Evolutionary conservation across 225 moss, liverwort and hornwort genomes (phyloP).

Genomic region (Straminergon stramineum): DNA sequence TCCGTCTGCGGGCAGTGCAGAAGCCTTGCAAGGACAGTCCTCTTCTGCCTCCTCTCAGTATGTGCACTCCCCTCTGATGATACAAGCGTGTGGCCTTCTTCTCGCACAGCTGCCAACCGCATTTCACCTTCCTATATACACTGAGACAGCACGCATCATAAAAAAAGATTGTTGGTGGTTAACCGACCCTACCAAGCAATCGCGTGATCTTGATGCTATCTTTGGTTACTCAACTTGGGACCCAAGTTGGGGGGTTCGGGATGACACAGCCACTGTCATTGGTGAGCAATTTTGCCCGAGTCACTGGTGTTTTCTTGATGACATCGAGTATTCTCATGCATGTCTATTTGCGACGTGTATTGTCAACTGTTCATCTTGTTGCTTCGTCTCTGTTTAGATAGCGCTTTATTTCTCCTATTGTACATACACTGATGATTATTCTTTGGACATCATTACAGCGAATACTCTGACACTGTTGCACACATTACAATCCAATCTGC

Average conservation of each 20-base stretch:
- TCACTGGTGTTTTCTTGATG: neutral
- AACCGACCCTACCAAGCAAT: slow-evolving; percentile 58
- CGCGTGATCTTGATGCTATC: slow-evolving; percentile 69
- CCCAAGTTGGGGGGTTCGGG: slow-evolving; percentile 89
- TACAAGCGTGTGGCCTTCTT: slow-evolving; percentile 96
- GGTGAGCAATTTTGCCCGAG: slow-evolving; percentile 21
- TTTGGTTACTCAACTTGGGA: slow-evolving; percentile 88
- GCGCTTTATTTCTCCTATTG: neutral
- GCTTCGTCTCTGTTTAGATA: neutral
- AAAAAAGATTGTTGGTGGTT: slow-evolving; percentile 93
- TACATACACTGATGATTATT: neutral
- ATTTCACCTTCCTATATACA: slow-evolving; percentile 68
- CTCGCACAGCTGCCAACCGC: slow-evolving; percentile 80
- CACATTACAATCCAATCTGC: slow-evolving; percentile 72
- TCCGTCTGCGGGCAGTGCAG: slow-evolving; percentile 55
- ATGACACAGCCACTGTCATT: slow-evolving; percentile 79
- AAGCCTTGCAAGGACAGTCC: slow-evolving; percentile 32
- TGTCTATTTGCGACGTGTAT: neutral
- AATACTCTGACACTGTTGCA: slow-evolving; percentile 81
- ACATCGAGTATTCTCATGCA: neutral
- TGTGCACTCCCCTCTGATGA: slow-evolving; percentile 56
- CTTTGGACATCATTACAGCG: slow-evolving; percentile 24
- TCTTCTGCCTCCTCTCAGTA: slow-evolving; percentile 24
- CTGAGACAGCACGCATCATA: slow-evolving; percentile 72
- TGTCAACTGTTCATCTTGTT: neutral